A percentile compares a stretch with the other conserved stretches of the same genome.
phyloP scores from a whole-genome alignment of 441 rosid genomes.

The Adansonia madagascariensis region DNA sequence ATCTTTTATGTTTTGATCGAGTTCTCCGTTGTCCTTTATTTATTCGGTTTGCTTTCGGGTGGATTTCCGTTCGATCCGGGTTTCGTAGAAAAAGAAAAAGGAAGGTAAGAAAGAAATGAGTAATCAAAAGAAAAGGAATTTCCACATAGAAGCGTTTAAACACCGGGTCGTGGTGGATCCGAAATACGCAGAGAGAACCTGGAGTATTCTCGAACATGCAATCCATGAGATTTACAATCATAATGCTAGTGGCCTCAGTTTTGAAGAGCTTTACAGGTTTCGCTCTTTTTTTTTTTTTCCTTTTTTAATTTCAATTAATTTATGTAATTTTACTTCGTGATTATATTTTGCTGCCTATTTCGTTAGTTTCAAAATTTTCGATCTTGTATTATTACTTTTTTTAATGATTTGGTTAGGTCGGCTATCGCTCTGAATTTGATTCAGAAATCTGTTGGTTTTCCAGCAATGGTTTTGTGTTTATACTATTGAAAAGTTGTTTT shows the following conservation, averaged over 20 bases:
- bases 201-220: slow-evolving; percentile 80
- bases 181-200: slow-evolving; percentile 77
- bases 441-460: background rate
- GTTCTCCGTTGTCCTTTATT: background rate
- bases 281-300: background rate
- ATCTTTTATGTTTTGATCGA: background rate
- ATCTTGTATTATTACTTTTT: background rate
- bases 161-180: slow-evolving; percentile 84
- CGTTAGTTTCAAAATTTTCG: background rate
- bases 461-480: background rate
- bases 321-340: background rate
- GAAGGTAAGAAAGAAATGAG: slow-evolving; percentile 42
- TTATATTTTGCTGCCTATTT: background rate
- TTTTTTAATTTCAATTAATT: background rate
- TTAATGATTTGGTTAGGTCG: background rate
- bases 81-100: slow-evolving; percentile 1
- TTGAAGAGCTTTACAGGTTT: slow-evolving; percentile 75
- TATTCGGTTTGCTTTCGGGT: background rate
- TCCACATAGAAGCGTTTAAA: slow-evolving; percentile 84
- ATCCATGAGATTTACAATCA: slow-evolving; percentile 86
- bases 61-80: slow-evolving; percentile 15
- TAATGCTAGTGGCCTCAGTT: slow-evolving; percentile 79
- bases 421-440: background rate
- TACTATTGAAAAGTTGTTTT: too few relatives aligned
- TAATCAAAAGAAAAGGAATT: slow-evolving; percentile 76